Conservation (phyloP, 805 yeast genomes). For the Candida boidinii region DNA sequence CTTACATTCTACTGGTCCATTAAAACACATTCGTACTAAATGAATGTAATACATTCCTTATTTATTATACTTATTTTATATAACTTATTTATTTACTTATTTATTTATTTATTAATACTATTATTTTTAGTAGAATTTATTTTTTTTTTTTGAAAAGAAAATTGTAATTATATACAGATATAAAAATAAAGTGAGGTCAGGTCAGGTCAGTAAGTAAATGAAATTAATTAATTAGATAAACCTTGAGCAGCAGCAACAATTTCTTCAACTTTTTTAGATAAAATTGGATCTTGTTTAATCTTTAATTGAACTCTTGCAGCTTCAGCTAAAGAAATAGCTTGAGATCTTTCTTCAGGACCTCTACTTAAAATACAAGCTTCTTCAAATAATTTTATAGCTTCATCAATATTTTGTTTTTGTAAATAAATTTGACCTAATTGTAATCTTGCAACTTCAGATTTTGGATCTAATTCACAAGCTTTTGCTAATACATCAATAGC, state of each 20-base stretch:
- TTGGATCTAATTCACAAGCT: constrained; percentile 81
- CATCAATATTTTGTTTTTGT: constrained; percentile 74
- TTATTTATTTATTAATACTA: constrained; percentile 3
- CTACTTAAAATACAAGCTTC: constrained; percentile 78
- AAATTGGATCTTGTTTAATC: constrained; percentile 60
- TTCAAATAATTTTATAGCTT: constrained; percentile 76
- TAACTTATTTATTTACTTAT: constrained; percentile 3
- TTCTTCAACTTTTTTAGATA: constrained; percentile 56
- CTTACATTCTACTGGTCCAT: constrained; percentile 56
- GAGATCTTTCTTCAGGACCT: constrained; percentile 77
- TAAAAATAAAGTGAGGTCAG: background rate
- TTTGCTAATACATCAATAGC: constrained; percentile 59
- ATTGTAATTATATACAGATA: background rate
- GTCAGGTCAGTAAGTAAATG: background rate
- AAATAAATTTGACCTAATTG: constrained; percentile 88
- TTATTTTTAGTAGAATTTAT: background rate
- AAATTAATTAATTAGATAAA: background rate
- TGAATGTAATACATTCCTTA: constrained; percentile 20
- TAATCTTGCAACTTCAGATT: constrained; percentile 80
- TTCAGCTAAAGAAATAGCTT: constrained; percentile 85
- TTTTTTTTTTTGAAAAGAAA: background rate
- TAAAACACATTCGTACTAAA: constrained; percentile 77
- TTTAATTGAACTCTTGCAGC: constrained; percentile 86
- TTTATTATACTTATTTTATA: constrained; percentile 1
- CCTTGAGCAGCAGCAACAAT: constrained; percentile 35